Base-by-base conservation (phyloP, 805 yeast species). In the Sugiyamaella marilandica region DNA sequence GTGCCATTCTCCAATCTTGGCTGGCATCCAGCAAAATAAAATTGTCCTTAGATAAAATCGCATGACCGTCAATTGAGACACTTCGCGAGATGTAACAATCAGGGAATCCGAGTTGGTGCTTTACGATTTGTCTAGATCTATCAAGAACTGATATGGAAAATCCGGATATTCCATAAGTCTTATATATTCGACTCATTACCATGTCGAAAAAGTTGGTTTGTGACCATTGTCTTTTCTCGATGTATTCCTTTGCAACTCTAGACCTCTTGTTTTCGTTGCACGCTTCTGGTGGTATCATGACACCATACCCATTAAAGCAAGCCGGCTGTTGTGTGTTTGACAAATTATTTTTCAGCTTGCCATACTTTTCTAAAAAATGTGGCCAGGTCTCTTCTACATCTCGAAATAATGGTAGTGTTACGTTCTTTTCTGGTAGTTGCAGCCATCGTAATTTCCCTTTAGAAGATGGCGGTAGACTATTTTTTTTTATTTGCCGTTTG, bases 21-120 rank as follows among this genome's bases (percentile, higher is more conserved):
- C 80, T 65, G 2, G 90, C 82, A 64, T 85, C 87, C 4, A 74
- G 63, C 7, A 86, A 58, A 2, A 81, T 70, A 50, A 86, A 78
- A 55, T 75, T 74, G 1, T 74, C 81, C 5, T 71, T 65, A 0
- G 90, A 83, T 34, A 86, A 67, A 1, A 86, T 74, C 0, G 89
- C 74, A 67, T 86, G 92, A 8, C 81, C 81, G 63, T 86, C 94
- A 45, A 86, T 66, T 7, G 89, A 81, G 1, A 81, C 68, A 18
- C 65, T 67, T 49, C 88, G 71, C 10, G 82, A 81, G 47, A 81
- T 74, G 52, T 74, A 79, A n/a, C 66, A 71, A 51, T 77, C 67
- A 4, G 74, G 75, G 34, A 82, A 68, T 5, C 77, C 72, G 9
- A 74, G 69, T 52, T 79, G 79, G 59, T 70, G 73, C 59, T 81